Evolutionary conservation across 176 grass and related monocot species (phyloP).

Genomic region (Secale cereale): DNA sequence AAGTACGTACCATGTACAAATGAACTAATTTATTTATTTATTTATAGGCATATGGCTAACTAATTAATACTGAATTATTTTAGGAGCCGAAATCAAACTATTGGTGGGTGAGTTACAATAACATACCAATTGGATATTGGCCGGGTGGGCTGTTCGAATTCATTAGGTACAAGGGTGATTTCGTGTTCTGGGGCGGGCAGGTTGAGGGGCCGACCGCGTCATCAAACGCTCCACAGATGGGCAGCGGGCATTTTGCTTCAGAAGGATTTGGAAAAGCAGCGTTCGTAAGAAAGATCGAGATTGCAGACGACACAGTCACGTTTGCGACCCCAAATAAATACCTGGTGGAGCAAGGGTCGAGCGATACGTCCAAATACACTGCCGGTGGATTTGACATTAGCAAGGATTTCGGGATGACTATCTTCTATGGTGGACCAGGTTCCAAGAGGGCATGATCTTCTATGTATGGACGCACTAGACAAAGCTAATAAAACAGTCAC

Average conservation of each 20-base stretch:
- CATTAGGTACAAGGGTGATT: background rate
- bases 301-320: background rate
- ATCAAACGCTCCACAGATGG: background rate
- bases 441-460: background rate
- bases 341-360: background rate
- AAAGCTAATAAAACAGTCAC: background rate
- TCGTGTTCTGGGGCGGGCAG: background rate
- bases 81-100: conserved; percentile 9
- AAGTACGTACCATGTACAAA: background rate
- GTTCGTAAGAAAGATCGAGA: background rate
- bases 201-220: background rate
- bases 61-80: background rate
- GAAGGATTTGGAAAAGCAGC: conserved; percentile 25
- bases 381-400: no score
- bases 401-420: background rate
- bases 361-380: background rate
- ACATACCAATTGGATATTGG: conserved; percentile 24
- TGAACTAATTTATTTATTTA: no score
- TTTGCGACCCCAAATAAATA: background rate
- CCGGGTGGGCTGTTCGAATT: background rate
- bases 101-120: conserved; percentile 15
- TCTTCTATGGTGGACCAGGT: conserved; percentile 29
- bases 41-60: background rate
- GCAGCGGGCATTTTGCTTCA: conserved; percentile 29
- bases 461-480: background rate